phyloP scores from a whole-genome alignment of 768 basidiomycete genomes.

The Termitomyces sp. region DNA sequence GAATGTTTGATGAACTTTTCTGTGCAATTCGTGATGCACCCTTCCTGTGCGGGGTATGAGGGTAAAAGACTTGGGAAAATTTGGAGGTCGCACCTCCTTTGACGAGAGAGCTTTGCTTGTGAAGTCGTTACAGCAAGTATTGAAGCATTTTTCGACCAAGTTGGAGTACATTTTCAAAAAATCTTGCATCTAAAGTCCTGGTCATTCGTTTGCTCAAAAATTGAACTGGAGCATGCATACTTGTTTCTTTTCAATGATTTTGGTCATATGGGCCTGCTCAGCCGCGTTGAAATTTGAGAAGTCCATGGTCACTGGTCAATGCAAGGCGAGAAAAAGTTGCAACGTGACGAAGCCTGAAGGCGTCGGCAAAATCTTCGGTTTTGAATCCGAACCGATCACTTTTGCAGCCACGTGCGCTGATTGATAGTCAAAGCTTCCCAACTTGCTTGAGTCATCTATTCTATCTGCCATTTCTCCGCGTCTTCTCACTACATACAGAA shows the following conservation, averaged over 20 bases:
- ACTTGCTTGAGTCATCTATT: neutral
- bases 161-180: constrained; percentile 93
- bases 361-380: constrained; percentile 9
- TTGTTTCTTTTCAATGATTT: constrained; percentile 96
- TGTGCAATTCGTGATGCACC: constrained; percentile 89
- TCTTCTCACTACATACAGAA: neutral
- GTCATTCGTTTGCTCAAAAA: constrained; percentile 1
- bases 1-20: constrained; percentile 99
- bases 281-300: constrained; percentile 85
- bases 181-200: constrained; percentile 84
- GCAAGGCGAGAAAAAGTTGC: neutral
- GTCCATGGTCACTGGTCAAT: constrained; percentile 70
- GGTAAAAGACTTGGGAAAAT: neutral
- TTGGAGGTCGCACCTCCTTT: constrained; percentile 69
- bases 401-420: neutral
- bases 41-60: constrained; percentile 48
- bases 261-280: constrained; percentile 96
- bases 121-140: constrained; percentile 92
- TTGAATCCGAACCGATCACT: neutral
- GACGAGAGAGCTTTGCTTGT: constrained; percentile 90
- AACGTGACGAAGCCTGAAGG: constrained; percentile 5
- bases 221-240: constrained; percentile 33
- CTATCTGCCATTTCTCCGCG: neutral
- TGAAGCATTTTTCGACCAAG: constrained; percentile 96
- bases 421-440: neutral